Base-by-base conservation (phyloP, 176 grass and related monocot species). In the Oryza rufipogon region DNA sequence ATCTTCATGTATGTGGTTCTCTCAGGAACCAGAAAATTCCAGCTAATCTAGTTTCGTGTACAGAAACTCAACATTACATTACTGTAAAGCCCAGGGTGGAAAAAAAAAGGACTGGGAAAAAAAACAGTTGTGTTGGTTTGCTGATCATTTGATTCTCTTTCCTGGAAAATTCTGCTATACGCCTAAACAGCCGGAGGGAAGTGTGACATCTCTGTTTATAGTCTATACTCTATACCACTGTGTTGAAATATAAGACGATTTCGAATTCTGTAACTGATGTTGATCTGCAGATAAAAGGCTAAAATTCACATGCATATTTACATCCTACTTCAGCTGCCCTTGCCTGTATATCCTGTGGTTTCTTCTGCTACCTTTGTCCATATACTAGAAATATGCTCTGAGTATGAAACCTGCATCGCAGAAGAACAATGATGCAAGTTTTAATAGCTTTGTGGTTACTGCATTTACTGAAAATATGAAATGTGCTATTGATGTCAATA, bases 361-460 rank as follows among this genome's bases (percentile, higher is more conserved):
- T 92, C 90, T 82, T 97, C 92, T 73, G 92, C 90, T 74, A 93
- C 80, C 67, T 90, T 95, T 84, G 76, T 89, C 95, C 95, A 95
- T 56, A 92, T 71, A 49, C 60, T 81, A 80, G 75, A 86, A 76
- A 93, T 91, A 44, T 91, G 88, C 16, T 97, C 90, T 2, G 86
- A 92, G 49, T 95, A 90, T 65, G 12, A 66, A 67, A 91, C 83
- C 95, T 97, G 86, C 72, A 82, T 77, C 13, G 11, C 17, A 66
- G 72, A 84, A 67, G 78, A 30, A 14, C 5, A 84, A 66, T 11
- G 19, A 78, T 25, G 38, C 39, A 71, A 32, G 79, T 58, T 78
- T 79, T 17, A 60, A 42, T 47, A 38, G 16, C 26, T 73, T 25
- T 80, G 22, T 15, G 10, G 2, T 64, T 42, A 41, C 45, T n/a